Base-by-base conservation (phyloP, 1,139 yeast species). In the Geotrichum australiense region DNA sequence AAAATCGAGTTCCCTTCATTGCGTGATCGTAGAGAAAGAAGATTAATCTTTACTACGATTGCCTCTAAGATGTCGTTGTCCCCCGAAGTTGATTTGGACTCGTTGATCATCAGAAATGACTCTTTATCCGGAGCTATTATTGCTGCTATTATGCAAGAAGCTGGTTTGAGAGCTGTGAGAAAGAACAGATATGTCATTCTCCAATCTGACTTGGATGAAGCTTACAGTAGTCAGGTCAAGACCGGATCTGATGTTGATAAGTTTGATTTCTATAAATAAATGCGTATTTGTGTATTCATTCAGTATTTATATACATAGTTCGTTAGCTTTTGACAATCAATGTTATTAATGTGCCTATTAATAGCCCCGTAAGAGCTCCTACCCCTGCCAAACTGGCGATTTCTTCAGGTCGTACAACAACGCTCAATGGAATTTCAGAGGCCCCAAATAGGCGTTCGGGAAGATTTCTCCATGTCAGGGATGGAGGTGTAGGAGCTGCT, bases 71-170 rank as follows among this genome's bases (percentile, higher is more conserved):
- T 93, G 99, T 84, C 96, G 2, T 73, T 93, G 52, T 95, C 98
- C 4, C 98, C 98, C 22, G 99, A 93, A 64, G 95, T 79, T 42
- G 99, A 93, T 61, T 74, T 93, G 57, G 98, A 93, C 65, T 82
- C 96, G 20, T 74, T 93, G 54, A 91, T 93, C 55, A 78, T 87
- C 56, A 82, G 98, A 64, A 93, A 93, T 61, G 98, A 91, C 62
- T 96, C 98, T 33, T 72, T 93, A 49, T 84, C 96, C 31, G 99
- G 99, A 57, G 98, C 99, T 5, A 78, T 89, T 47, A 93, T 93
- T 61, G 97, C 98, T 24, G 98, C 98, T 21, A 91, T 93, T 54
- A 91, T 93, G 98, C 98, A 93, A 73, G 99, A 93, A 67, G 99
- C 99, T 22, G 99, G 99, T 52, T 74, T 93, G 54, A 78, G 97